phyloP scores from a whole-genome alignment of 192 early-diverging fungal genomes.

The Entomortierella chlamydospora region DNA sequence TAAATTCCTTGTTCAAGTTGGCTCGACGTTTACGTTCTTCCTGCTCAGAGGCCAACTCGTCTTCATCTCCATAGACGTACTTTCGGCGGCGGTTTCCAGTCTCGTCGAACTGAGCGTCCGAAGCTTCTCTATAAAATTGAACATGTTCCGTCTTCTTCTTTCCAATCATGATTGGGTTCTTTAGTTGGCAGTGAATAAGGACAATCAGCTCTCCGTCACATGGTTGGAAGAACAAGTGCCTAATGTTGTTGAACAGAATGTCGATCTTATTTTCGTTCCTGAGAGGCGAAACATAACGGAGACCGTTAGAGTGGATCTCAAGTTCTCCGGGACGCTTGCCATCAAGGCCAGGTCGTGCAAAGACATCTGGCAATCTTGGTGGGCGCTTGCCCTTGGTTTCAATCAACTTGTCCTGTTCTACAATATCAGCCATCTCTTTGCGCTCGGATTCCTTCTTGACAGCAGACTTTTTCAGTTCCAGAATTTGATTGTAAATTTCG shows the following conservation, averaged over 20 bases:
- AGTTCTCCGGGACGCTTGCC: slow-evolving; percentile 96
- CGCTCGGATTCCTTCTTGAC: slow-evolving; percentile 93
- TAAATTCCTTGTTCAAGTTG: slow-evolving; percentile 93
- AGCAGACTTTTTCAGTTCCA: slow-evolving; percentile 92
- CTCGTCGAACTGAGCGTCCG: slow-evolving; percentile 96
- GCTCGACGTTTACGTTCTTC: slow-evolving; percentile 90
- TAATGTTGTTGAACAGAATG: slow-evolving; percentile 97
- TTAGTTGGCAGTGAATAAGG: slow-evolving; percentile 94
- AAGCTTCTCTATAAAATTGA: slow-evolving; percentile 98
- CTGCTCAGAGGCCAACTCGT: slow-evolving; percentile 96
- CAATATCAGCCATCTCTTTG: slow-evolving; percentile 95
- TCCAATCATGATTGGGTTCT: slow-evolving; percentile 97
- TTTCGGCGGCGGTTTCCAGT: slow-evolving; percentile 91
- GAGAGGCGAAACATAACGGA: slow-evolving; percentile 88
- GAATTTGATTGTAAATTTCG: slow-evolving; percentile 87
- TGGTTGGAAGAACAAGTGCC: slow-evolving; percentile 98
- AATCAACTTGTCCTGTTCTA: slow-evolving; percentile 92
- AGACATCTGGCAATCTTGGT: slow-evolving; percentile 87
- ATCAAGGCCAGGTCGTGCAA: slow-evolving; percentile 90
- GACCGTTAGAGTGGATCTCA: slow-evolving; percentile 96
- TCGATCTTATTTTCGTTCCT: slow-evolving; percentile 78
- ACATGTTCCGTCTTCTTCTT: slow-evolving; percentile 99
- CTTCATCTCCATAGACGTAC: slow-evolving; percentile 96
- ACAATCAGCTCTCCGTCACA: slow-evolving; percentile 98
- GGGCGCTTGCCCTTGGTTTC: slow-evolving; percentile 79